Percentiles rank a stretch among this genome's conserved stretches.
phyloP scores from a whole-genome alignment of 345 rosid genomes.

The Hypericum androsaemum region DNA sequence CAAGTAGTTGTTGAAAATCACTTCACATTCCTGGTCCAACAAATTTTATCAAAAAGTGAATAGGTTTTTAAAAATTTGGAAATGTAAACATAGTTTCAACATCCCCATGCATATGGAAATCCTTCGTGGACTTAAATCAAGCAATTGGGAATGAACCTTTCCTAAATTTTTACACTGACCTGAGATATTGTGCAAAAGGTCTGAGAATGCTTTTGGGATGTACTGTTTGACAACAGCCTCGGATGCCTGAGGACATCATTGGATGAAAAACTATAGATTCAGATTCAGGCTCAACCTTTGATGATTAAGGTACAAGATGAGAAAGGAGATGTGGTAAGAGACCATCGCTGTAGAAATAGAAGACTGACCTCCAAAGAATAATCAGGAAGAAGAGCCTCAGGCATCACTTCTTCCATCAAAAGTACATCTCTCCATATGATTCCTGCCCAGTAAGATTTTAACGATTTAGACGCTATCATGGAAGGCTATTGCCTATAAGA shows the following conservation, averaged over 20 bases:
- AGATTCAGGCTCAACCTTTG: conserved; percentile 3
- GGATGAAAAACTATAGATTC: conserved; percentile 18
- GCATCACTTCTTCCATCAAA: conserved; percentile 70
- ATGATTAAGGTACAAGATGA: not conserved
- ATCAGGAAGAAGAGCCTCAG: conserved; percentile 68
- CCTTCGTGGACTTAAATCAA: not conserved
- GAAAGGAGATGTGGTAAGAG: conserved; percentile 3
- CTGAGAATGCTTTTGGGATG: conserved; percentile 49
- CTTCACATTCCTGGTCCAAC: too few relatives aligned
- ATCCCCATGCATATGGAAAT: not conserved
- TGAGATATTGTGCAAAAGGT: conserved; percentile 71
- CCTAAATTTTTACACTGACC: conserved; percentile 30
- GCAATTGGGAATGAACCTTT: not conserved
- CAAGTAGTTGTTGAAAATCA: too few relatives aligned
- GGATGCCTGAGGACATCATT: conserved; percentile 65
- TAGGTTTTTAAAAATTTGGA: too few relatives aligned
- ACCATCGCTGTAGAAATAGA: conserved; percentile 10
- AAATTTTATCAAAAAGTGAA: too few relatives aligned
- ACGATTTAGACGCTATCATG: conserved; percentile 8
- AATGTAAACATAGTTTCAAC: too few relatives aligned
- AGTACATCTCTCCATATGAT: conserved; percentile 81
- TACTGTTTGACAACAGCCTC: conserved; percentile 54
- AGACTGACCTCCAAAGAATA: conserved; percentile 54
- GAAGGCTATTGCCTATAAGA: conserved; percentile 9
- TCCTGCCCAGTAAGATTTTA: conserved; percentile 36